phyloP scores from a whole-genome alignment of 1,284 basidiomycete genomes.

The Cryptococcus neoformans region DNA sequence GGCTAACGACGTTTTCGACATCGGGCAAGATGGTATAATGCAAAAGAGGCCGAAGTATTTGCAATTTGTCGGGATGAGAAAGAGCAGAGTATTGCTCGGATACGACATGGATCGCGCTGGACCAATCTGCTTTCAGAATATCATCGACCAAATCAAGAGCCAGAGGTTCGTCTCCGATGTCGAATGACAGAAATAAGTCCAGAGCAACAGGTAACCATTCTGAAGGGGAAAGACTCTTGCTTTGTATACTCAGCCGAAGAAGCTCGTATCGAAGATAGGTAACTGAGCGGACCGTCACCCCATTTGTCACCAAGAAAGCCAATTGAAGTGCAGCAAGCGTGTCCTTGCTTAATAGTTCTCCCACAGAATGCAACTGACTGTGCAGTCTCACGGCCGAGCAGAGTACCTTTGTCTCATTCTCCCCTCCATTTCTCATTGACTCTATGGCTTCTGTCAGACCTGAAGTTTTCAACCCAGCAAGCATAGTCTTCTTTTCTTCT shows the following conservation, averaged over 20 bases:
- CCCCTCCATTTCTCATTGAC: neutral
- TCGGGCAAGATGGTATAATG: slow-evolving; percentile 45
- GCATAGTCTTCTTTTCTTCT: slow-evolving; percentile 51
- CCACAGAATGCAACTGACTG: neutral
- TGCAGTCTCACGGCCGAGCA: slow-evolving; percentile 9
- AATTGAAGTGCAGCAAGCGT: neutral
- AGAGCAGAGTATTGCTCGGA: slow-evolving; percentile 1
- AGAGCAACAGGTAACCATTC: slow-evolving; percentile 16
- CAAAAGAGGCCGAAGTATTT: slow-evolving; percentile 49
- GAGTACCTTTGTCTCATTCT: neutral
- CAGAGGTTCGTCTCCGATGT: slow-evolving; percentile 45
- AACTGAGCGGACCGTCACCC: neutral
- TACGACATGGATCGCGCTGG: slow-evolving; percentile 5
- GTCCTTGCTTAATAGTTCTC: slow-evolving; percentile 4
- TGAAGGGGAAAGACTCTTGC: neutral
- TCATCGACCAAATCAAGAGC: slow-evolving; percentile 45
- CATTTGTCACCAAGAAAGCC: neutral
- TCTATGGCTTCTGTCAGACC: neutral
- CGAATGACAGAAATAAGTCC: slow-evolving; percentile 21
- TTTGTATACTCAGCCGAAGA: slow-evolving; percentile 1
- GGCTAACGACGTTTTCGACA: slow-evolving; percentile 41
- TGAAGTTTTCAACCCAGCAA: slow-evolving; percentile 5
- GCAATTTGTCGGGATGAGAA: slow-evolving; percentile 34
- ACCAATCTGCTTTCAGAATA: slow-evolving; percentile 35
- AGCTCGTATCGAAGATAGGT: slow-evolving; percentile 7